Conservation (phyloP, 495 filamentous ascomycete genomes). For the Lophium mytilinum region DNA sequence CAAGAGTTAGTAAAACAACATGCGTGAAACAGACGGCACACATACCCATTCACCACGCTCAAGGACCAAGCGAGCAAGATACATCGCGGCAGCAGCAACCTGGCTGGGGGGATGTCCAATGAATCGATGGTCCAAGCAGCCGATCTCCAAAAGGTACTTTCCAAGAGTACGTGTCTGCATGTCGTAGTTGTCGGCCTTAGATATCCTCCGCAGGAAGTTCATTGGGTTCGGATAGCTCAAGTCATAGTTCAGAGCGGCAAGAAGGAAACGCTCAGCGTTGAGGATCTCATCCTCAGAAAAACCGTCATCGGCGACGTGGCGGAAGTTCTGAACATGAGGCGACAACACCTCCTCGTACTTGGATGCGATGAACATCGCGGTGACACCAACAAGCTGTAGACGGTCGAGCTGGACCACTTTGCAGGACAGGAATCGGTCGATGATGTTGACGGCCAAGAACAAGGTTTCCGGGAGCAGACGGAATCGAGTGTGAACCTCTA, state of each 20-base stretch:
- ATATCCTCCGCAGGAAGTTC: slow-evolving; percentile 98
- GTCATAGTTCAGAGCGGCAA: slow-evolving; percentile 87
- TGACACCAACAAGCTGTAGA: slow-evolving; percentile 91
- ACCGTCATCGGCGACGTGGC: slow-evolving; percentile 91
- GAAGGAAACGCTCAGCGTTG: slow-evolving; percentile 90
- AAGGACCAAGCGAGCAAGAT: slow-evolving; percentile 80
- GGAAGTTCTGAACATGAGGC: slow-evolving; percentile 93
- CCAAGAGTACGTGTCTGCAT: slow-evolving; percentile 93
- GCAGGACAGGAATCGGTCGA: slow-evolving; percentile 89
- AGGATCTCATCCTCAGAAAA: slow-evolving; percentile 94
- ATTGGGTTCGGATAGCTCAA: slow-evolving; percentile 98
- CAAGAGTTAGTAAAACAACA: slow-evolving; percentile 23
- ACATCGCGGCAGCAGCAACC: slow-evolving; percentile 88
- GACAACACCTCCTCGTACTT: slow-evolving; percentile 98
- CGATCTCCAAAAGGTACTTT: slow-evolving; percentile 98
- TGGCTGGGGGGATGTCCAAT: slow-evolving; percentile 81
- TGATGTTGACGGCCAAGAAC: slow-evolving; percentile 95
- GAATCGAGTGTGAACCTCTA: slow-evolving; percentile 96
- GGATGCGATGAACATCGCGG: slow-evolving; percentile 97
- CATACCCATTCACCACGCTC: slow-evolving; percentile 85
- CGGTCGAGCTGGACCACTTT: slow-evolving; percentile 93
- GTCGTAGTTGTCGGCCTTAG: slow-evolving; percentile 96
- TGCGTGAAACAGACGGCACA: slow-evolving; percentile 7
- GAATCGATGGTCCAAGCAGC: slow-evolving; percentile 86
- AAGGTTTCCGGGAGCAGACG: slow-evolving; percentile 95